Evolutionary conservation across 192 early-diverging fungal genomes (phyloP).

Genomic region (Coemansia sp.): DNA sequence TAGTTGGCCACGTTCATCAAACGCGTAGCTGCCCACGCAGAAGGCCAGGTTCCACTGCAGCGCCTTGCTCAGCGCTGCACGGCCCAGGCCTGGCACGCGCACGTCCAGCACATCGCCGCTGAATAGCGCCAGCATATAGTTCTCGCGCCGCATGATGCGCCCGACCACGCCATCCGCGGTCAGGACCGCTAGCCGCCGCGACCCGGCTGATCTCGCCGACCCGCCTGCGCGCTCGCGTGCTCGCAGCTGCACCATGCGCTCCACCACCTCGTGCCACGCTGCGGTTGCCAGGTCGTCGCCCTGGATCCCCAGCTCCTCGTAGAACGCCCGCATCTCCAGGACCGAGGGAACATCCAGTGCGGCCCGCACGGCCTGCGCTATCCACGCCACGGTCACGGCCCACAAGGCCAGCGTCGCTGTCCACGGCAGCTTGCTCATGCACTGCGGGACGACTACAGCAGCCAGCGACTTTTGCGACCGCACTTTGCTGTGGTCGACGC

Average conservation of each 20-base stretch:
- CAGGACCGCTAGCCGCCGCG: conserved; percentile 49
- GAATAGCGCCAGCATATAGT: conserved; percentile 93
- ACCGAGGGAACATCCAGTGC: conserved; percentile 65
- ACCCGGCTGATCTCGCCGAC: too few species aligned
- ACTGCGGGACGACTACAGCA: conserved; percentile 75
- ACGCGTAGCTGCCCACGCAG: conserved; percentile 79
- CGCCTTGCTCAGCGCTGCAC: conserved; percentile 69
- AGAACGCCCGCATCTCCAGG: conserved; percentile 81
- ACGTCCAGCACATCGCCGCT: conserved; percentile 87
- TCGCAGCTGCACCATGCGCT: conserved; percentile 64
- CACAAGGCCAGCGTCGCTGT: conserved; percentile 54
- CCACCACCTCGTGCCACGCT: conserved; percentile 79
- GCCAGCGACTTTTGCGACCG: conserved; percentile 60
- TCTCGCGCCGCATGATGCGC: conserved; percentile 95
- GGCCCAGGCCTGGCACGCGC: conserved; percentile 56
- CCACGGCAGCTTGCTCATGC: conserved; percentile 62
- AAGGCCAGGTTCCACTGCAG: conserved; percentile 89
- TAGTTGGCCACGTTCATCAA: conserved; percentile 82
- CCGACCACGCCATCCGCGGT: conserved; percentile 76
- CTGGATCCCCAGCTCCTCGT: conserved; percentile 70
- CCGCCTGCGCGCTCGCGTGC: conserved; percentile 44
- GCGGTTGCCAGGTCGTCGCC: conserved; percentile 78
- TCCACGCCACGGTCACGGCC: conserved; percentile 69
- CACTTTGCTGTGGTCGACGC: conserved; percentile 85
- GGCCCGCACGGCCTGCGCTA: conserved; percentile 63